Percentiles rank a stretch among this genome's conserved stretches.
These are phyloP conservation scores for Clitopilus hobsonii DNA, from an alignment of 768 basidiomycete species.

Conservation along the genomic window DNA sequence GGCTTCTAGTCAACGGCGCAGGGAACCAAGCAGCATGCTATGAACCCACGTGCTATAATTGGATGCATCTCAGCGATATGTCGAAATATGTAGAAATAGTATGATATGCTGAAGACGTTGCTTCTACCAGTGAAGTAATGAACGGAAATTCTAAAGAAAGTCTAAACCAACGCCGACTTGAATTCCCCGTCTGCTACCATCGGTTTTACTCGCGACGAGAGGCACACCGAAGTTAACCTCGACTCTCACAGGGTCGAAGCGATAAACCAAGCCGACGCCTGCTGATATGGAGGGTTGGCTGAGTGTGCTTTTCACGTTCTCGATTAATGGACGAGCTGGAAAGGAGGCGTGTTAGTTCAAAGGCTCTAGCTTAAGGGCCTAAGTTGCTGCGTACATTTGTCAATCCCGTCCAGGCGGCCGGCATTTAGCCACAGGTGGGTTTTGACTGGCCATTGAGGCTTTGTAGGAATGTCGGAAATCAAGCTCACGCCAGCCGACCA, in stretches of 20 bases:
- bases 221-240: conserved; percentile 90
- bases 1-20: too few species aligned
- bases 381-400: conserved; percentile 56
- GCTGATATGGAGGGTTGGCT: conserved; percentile 67
- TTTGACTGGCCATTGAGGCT: conserved; percentile 83
- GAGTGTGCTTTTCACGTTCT: conserved; percentile 37
- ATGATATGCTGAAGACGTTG: too few species aligned
- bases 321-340: conserved; percentile 30
- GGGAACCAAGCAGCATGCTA: too few species aligned
- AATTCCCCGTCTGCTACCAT: conserved; percentile 63
- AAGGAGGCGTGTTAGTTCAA: neutral
- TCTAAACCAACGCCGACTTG: conserved; percentile 81
- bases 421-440: conserved; percentile 78
- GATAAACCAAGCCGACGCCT: conserved; percentile 80
- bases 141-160: conserved; percentile 52
- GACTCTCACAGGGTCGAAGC: conserved; percentile 77
- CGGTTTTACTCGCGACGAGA: conserved; percentile 61
- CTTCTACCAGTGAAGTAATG: too few species aligned
- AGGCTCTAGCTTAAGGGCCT: too few species aligned
- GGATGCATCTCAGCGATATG: too few species aligned
- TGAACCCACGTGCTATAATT: too few species aligned
- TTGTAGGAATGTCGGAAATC: conserved; percentile 67
- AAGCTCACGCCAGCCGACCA: conserved; percentile 77
- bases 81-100: too few species aligned
- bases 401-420: conserved; percentile 62